Evolutionary conservation across 768 basidiomycete genomes (phyloP).

Genomic region (Auriculariales sp.): DNA sequence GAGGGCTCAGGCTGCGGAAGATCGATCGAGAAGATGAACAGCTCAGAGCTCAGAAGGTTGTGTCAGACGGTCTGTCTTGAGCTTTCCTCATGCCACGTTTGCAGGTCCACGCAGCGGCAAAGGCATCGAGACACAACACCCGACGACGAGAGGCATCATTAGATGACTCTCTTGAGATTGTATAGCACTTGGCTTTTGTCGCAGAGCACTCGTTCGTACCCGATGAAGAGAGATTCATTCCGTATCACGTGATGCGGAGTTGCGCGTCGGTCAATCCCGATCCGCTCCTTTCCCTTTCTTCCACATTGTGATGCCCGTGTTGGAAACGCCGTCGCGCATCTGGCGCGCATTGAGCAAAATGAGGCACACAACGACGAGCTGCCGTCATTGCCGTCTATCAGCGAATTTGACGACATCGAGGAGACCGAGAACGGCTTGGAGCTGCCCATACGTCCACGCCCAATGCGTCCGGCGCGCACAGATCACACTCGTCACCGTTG

Average conservation of each 20-base stretch:
- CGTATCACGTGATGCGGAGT: neutral
- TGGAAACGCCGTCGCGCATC: constrained; percentile 73
- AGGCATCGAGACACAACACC: neutral
- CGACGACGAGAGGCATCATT: neutral
- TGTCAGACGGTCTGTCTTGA: neutral
- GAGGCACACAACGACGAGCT: constrained; percentile 48
- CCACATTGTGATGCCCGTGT: constrained; percentile 4
- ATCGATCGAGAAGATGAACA: too few species aligned
- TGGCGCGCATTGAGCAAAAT: constrained; percentile 72
- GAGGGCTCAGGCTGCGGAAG: neutral
- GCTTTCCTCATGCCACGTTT: neutral
- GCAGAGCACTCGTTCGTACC: neutral
- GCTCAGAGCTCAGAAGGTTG: neutral
- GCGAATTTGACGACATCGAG: constrained; percentile 56
- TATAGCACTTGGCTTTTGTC: neutral
- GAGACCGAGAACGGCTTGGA: constrained; percentile 16
- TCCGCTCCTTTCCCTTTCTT: neutral
- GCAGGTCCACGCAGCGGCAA: neutral
- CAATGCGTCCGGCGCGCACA: constrained; percentile 57
- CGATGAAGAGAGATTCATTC: neutral
- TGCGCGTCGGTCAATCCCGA: neutral
- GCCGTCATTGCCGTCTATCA: constrained; percentile 69
- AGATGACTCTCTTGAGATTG: neutral
- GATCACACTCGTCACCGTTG: too few species aligned
- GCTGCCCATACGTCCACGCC: too few species aligned